phyloP scores from a whole-genome alignment of 106 monocot species.

The Vanilla planifolia region DNA sequence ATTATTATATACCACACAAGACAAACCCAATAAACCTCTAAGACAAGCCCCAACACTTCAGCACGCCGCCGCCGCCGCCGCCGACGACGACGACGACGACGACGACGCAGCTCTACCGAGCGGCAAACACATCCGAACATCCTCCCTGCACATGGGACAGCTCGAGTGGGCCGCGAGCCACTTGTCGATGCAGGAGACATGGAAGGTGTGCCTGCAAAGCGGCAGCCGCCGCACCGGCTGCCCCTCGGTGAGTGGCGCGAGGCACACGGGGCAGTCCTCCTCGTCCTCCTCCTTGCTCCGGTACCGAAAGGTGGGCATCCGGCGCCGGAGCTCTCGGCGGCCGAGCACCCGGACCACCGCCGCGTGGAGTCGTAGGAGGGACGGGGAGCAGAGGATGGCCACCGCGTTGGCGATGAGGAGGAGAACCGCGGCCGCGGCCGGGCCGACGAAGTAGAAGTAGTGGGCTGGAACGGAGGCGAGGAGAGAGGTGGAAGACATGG shows the following conservation, averaged over 20 bases:
- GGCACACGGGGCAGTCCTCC: conserved; percentile 33
- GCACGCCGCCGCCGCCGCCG: too few relatives aligned
- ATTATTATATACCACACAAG: too few relatives aligned
- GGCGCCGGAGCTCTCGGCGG: neutral
- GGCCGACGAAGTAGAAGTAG: conserved; percentile 2
- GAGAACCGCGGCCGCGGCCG: conserved; percentile 10
- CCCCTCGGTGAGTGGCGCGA: conserved; percentile 27
- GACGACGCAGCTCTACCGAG: too few relatives aligned
- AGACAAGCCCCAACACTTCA: too few relatives aligned
- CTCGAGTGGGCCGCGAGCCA: conserved; percentile 27
- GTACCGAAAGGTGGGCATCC: conserved; percentile 11
- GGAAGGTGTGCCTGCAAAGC: conserved; percentile 27
- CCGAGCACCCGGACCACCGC: neutral
- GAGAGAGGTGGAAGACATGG: too few relatives aligned
- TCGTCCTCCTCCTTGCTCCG: neutral
- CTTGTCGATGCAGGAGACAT: conserved; percentile 32
- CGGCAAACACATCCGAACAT: too few relatives aligned
- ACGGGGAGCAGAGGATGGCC: conserved; percentile 8
- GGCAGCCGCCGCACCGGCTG: conserved; percentile 26
- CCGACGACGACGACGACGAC: too few relatives aligned
- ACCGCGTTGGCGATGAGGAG: conserved; percentile 6
- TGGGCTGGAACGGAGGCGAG: too few relatives aligned
- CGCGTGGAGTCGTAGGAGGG: neutral
- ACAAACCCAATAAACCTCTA: too few relatives aligned
- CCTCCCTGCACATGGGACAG: conserved; percentile 26